Conservation (phyloP, 2,329 filamentous ascomycete species). For the Macrophomina pseudophaseolina region DNA sequence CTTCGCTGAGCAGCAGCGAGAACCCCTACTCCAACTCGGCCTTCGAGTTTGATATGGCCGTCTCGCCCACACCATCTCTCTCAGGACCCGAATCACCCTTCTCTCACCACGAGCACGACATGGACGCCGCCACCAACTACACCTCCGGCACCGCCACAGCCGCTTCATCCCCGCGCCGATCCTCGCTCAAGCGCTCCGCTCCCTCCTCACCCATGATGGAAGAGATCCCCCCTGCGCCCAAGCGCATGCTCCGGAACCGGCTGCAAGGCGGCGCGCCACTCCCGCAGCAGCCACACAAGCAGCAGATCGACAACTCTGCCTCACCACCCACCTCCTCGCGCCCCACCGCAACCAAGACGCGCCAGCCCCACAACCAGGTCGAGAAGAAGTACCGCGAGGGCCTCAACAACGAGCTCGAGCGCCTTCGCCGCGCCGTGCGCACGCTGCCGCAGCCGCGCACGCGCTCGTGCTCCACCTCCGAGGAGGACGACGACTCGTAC, state of each 20-base stretch:
- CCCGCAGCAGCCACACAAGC: slow-evolving; percentile 7
- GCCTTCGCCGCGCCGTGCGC: slow-evolving; percentile 37
- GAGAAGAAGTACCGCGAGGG: slow-evolving; percentile 41
- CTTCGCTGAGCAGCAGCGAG: slow-evolving; percentile 2
- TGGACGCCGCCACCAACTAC: slow-evolving; percentile 3
- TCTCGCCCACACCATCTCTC: slow-evolving; percentile 41
- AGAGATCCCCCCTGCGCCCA: slow-evolving; percentile 31
- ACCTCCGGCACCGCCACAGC: slow-evolving; percentile 16
- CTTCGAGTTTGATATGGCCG: slow-evolving; percentile 29
- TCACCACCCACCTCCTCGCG: slow-evolving; percentile 25
- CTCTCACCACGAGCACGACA: slow-evolving; percentile 33
- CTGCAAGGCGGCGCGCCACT: slow-evolving; percentile 14
- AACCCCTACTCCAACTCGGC: not conserved
- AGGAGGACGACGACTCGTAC: slow-evolving; percentile 18
- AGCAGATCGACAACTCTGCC: slow-evolving; percentile 11
- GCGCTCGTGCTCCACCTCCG: slow-evolving; percentile 30
- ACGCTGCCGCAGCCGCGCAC: slow-evolving; percentile 39
- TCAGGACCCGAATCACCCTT: slow-evolving; percentile 39
- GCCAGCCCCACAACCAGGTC: slow-evolving; percentile 44
- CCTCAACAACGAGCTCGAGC: slow-evolving; percentile 40
- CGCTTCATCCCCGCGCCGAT: slow-evolving; percentile 22
- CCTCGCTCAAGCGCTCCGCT: slow-evolving; percentile 39
- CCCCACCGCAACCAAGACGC: slow-evolving; percentile 23
- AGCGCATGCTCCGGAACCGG: slow-evolving; percentile 17
- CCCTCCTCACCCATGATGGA: slow-evolving; percentile 33